Percentiles rank a stretch among this genome's conserved stretches.
Evolutionary conservation across 805 yeast species (phyloP).

Genomic region (Sugiyamaella boreocaroliniensis): DNA sequence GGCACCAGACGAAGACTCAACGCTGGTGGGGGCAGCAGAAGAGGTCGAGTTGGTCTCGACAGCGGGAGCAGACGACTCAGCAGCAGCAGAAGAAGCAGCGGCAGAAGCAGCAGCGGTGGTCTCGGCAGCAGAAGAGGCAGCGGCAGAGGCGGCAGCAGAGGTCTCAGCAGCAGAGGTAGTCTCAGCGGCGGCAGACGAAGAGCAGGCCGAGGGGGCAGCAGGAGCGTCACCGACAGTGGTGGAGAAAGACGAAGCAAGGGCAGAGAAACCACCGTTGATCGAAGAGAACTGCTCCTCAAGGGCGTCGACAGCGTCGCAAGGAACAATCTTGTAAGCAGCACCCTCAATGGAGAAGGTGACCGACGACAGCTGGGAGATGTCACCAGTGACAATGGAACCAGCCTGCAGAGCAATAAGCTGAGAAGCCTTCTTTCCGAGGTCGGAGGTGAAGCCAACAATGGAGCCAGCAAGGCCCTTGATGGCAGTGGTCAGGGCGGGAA

Average conservation of each 20-base stretch:
- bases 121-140: constrained; percentile 8
- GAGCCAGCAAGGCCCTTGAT: constrained; percentile 9
- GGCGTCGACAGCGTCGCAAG: background rate
- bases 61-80: too few species aligned
- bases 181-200: constrained; percentile 10
- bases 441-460: constrained; percentile 14
- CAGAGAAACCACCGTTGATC: constrained; percentile 3
- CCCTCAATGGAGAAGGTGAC: constrained; percentile 5
- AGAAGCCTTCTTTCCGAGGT: constrained; percentile 21
- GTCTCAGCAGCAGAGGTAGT: constrained; percentile 14
- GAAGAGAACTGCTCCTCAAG: background rate
- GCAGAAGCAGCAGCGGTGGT: constrained; percentile 2
- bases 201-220: constrained; percentile 7
- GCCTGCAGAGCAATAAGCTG: constrained; percentile 23
- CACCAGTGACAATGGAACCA: constrained; percentile 11
- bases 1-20: constrained; percentile 18
- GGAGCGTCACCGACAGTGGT: constrained; percentile 2
- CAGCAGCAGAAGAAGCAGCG: constrained; percentile 1
- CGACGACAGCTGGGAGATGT: constrained; percentile 7
- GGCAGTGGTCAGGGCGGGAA: constrained; percentile 9
- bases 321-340: constrained; percentile 4
- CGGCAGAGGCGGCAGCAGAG: constrained; percentile 13
- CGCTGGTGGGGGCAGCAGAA: constrained; percentile 7
- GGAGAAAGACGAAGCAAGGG: constrained; percentile 1
- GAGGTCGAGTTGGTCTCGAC: constrained; percentile 2